Evolutionary conservation across 2,329 filamentous ascomycete genomes (phyloP).

Genomic region (Aspergillus amoenus): DNA sequence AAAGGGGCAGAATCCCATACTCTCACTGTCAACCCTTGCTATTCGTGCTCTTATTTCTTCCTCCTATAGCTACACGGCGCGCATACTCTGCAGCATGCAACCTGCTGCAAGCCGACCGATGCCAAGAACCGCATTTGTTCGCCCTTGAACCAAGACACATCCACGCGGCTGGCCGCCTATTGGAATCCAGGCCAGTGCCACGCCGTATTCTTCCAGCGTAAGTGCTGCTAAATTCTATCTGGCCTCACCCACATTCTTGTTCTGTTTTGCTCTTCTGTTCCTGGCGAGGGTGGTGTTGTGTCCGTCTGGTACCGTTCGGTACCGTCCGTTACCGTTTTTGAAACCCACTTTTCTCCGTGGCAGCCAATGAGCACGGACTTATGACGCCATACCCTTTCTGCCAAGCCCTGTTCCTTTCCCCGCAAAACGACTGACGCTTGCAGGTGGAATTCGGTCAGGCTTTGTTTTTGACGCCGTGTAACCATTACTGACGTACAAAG

Average conservation of each 20-base stretch:
- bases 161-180: background rate
- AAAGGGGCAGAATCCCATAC: background rate
- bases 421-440: slow-evolving; percentile 1
- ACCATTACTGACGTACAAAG: background rate
- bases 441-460: background rate
- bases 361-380: slow-evolving; percentile 2
- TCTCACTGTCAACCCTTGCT: background rate
- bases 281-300: background rate
- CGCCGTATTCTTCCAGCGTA: background rate
- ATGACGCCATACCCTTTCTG: slow-evolving; percentile 20
- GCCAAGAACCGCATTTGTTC: slow-evolving; percentile 6
- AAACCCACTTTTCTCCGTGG: background rate
- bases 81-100: slow-evolving; percentile 1
- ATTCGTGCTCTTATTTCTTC: background rate
- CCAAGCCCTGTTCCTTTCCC: slow-evolving; percentile 2
- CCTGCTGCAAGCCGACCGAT: slow-evolving; percentile 1
- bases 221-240: background rate
- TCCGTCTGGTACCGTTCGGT: background rate
- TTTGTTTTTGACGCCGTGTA: background rate
- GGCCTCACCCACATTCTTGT: background rate
- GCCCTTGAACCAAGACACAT: background rate
- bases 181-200: background rate
- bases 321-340: slow-evolving; percentile 13
- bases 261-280: background rate
- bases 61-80: background rate